A percentile compares a stretch with the other conserved stretches of the same genome.
Conservation (phyloP, 2,329 filamentous ascomycete genomes). For the Alternaria burnsii region DNA sequence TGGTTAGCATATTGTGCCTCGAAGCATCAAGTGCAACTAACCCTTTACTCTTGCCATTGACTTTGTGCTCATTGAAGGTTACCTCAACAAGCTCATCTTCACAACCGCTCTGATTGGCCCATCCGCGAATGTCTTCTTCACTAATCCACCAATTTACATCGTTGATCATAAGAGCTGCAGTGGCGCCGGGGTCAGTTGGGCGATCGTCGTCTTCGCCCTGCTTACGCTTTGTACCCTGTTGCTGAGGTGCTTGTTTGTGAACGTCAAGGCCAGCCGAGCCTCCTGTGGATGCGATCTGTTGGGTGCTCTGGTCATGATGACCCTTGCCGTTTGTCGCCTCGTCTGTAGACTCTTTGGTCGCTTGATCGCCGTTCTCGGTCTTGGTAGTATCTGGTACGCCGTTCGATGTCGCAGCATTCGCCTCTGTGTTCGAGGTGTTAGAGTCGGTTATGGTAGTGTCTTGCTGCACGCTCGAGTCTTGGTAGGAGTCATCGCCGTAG, state of each 20-base stretch:
- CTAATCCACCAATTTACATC: slow-evolving; percentile 93
- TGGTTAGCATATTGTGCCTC: slow-evolving; percentile 17
- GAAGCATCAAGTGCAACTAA: slow-evolving; percentile 55
- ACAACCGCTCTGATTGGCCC: slow-evolving; percentile 78
- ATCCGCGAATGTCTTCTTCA: slow-evolving; percentile 92
- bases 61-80: slow-evolving; percentile 97
- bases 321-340: slow-evolving; percentile 32
- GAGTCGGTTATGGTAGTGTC: slow-evolving; percentile 37
- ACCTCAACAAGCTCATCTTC: slow-evolving; percentile 90
- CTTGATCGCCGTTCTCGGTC: slow-evolving; percentile 19
- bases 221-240: slow-evolving; percentile 70
- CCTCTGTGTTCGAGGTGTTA: slow-evolving; percentile 44
- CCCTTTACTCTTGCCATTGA: slow-evolving; percentile 99
- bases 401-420: slow-evolving; percentile 30
- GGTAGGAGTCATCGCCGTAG: slow-evolving; percentile 66
- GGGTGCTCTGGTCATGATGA: slow-evolving; percentile 44
- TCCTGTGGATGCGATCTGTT: slow-evolving; percentile 56
- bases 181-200: slow-evolving; percentile 66
- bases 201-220: slow-evolving; percentile 62
- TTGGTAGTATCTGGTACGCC: slow-evolving; percentile 20
- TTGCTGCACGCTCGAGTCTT: slow-evolving; percentile 35
- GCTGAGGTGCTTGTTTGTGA: slow-evolving; percentile 56
- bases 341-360: slow-evolving; percentile 30
- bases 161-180: slow-evolving; percentile 80
- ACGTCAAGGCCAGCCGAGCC: slow-evolving; percentile 49